phyloP scores from a whole-genome alignment of 2,329 filamentous ascomycete species.

The Aureobasidium sp. region DNA sequence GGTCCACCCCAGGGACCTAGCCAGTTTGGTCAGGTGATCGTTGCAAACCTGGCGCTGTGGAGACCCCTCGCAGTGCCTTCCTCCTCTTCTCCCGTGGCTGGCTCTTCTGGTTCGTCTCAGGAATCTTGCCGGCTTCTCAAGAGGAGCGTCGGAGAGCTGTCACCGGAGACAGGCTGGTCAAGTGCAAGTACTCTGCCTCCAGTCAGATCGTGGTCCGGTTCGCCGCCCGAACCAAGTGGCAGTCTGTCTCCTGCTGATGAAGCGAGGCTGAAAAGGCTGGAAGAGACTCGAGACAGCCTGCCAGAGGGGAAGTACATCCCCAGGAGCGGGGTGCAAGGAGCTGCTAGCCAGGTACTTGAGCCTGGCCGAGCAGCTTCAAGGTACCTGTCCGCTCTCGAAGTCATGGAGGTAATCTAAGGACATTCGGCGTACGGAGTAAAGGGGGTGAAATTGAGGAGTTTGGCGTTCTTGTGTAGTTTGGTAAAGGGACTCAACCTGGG shows the following conservation, averaged over 20 bases:
- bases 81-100: neutral
- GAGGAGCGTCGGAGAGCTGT: neutral
- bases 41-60: too few species aligned
- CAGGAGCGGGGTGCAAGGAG: neutral
- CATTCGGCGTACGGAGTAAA: neutral
- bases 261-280: too few species aligned
- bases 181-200: neutral
- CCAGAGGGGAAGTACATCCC: too few species aligned
- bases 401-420: neutral
- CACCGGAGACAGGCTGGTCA: neutral
- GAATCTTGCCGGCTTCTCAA: neutral
- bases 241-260: neutral
- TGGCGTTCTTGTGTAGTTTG: neutral
- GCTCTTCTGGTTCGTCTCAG: neutral
- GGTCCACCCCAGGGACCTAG: too few species aligned
- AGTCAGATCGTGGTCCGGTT: too few species aligned
- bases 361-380: too few species aligned
- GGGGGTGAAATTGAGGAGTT: neutral
- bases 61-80: too few species aligned
- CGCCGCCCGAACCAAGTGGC: neutral
- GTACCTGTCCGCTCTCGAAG: neutral
- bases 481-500: neutral
- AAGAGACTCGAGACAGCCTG: too few species aligned
- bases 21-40: too few species aligned
- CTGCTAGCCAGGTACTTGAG: neutral